phyloP scores from a whole-genome alignment of 1,284 basidiomycete species.

The Cutaneotrichosporon curvatum region DNA sequence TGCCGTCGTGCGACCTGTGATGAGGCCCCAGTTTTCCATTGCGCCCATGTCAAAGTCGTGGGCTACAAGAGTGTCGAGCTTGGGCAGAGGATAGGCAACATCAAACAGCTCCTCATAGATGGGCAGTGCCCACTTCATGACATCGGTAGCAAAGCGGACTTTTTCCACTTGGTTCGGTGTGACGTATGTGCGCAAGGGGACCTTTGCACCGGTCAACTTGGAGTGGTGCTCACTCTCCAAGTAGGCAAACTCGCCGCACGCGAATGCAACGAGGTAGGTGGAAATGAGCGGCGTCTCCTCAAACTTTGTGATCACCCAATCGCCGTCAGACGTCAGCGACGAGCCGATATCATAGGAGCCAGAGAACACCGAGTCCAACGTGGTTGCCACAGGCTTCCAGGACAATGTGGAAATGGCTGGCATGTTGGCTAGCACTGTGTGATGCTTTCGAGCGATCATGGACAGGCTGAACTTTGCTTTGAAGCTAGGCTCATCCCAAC shows the following conservation, averaged over 20 bases:
- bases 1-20: slow-evolving; percentile 78
- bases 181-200: slow-evolving; percentile 81
- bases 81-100: slow-evolving; percentile 84
- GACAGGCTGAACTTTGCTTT: slow-evolving; percentile 81
- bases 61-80: slow-evolving; percentile 77
- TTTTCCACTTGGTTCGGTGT: slow-evolving; percentile 77
- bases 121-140: slow-evolving; percentile 77
- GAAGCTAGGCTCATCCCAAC: slow-evolving; percentile 87
- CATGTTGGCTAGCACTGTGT: slow-evolving; percentile 76
- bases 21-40: slow-evolving; percentile 95
- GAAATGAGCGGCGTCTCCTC: slow-evolving; percentile 76
- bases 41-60: slow-evolving; percentile 86
- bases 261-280: slow-evolving; percentile 84
- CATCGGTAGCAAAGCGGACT: slow-evolving; percentile 66
- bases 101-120: slow-evolving; percentile 88
- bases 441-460: slow-evolving; percentile 65
- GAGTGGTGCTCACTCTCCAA: slow-evolving; percentile 71
- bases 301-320: slow-evolving; percentile 77
- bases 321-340: slow-evolving; percentile 23
- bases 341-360: slow-evolving; percentile 41
- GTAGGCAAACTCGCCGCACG: slow-evolving; percentile 73
- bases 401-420: slow-evolving; percentile 55
- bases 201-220: slow-evolving; percentile 69
- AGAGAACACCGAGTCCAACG: slow-evolving; percentile 26
- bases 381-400: slow-evolving; percentile 32